phyloP scores from a whole-genome alignment of 1,284 basidiomycete species.

The Ganoderma sinense region DNA sequence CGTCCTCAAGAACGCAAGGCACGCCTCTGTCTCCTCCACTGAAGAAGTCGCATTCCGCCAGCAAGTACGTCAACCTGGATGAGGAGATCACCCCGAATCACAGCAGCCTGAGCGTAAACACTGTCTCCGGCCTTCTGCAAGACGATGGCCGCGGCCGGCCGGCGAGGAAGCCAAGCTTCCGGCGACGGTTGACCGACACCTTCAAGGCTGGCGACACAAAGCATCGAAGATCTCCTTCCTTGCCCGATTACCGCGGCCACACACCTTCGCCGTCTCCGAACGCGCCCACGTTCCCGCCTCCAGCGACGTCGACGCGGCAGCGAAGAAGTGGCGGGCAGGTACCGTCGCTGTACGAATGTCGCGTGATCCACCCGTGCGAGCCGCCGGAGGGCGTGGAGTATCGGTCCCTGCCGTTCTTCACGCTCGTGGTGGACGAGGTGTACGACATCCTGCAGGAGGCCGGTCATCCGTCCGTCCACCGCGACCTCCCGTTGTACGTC shows the following conservation, averaged over 20 bases:
- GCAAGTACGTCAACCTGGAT: constrained; percentile 40
- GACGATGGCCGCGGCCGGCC: constrained; percentile 50
- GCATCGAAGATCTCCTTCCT: constrained; percentile 39
- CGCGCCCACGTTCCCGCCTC: constrained; percentile 28
- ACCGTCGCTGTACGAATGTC: constrained; percentile 65
- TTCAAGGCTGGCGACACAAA: constrained; percentile 43
- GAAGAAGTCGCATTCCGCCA: constrained; percentile 44
- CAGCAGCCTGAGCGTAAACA: constrained; percentile 29
- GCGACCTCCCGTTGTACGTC: constrained; percentile 74
- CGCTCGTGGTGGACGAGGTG: constrained; percentile 62
- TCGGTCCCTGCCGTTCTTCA: constrained; percentile 77
- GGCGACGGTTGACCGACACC: constrained; percentile 54
- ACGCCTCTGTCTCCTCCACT: constrained; percentile 45
- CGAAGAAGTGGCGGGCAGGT: constrained; percentile 33
- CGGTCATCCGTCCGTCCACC: constrained; percentile 76
- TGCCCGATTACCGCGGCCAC: constrained; percentile 29
- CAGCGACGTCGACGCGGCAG: constrained; percentile 42
- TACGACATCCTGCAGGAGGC: constrained; percentile 76
- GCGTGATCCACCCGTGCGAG: constrained; percentile 69
- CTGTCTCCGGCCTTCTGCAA: constrained; percentile 30
- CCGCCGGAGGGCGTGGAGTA: constrained; percentile 72
- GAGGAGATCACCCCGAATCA: constrained; percentile 25
- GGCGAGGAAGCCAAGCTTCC: constrained; percentile 53
- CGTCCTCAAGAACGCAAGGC: constrained; percentile 51
- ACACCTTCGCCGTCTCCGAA: constrained; percentile 33